Evolutionary conservation across 78 protist species (phyloP).

Genomic region (Blattamonas nauphoetae): DNA sequence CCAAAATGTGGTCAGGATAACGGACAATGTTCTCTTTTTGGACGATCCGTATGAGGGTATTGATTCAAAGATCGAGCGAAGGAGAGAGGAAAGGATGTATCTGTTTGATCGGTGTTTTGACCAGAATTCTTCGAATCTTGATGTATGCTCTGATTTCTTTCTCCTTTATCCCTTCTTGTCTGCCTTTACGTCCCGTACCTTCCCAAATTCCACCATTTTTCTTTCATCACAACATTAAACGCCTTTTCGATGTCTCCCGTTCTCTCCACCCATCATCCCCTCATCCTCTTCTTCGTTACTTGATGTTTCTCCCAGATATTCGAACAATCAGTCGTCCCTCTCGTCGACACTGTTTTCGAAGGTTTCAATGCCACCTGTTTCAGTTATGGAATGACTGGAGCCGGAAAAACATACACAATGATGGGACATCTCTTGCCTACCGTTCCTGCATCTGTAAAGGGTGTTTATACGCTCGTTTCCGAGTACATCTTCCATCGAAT

Average conservation of each 20-base stretch:
- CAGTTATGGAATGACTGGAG: conserved; percentile 55
- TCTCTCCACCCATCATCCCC: too few species aligned
- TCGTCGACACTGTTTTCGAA: neutral
- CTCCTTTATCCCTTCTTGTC: neutral
- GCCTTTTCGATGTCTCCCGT: too few species aligned
- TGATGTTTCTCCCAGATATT: neutral
- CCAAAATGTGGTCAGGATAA: neutral
- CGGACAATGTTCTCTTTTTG: conserved; percentile 4
- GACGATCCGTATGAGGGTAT: neutral
- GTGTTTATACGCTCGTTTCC: conserved; percentile 13
- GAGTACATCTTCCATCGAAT: conserved; percentile 3
- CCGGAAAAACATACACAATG: conserved; percentile 48
- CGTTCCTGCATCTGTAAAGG: conserved; percentile 7
- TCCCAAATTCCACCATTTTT: neutral
- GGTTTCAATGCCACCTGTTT: conserved; percentile 41
- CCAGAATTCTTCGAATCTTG: neutral
- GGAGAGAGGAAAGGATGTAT: neutral
- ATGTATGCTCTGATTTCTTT: neutral
- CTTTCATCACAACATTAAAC: neutral
- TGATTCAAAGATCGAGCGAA: conserved; percentile 3
- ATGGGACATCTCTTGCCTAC: conserved; percentile 7
- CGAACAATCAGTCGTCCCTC: neutral
- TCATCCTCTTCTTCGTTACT: neutral
- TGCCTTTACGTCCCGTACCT: too few species aligned
- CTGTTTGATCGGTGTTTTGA: conserved; percentile 12